These are phyloP conservation scores for Aphanomyces cochlioides DNA, from an alignment of 352 stramenopile species.

Conservation along the genomic window DNA sequence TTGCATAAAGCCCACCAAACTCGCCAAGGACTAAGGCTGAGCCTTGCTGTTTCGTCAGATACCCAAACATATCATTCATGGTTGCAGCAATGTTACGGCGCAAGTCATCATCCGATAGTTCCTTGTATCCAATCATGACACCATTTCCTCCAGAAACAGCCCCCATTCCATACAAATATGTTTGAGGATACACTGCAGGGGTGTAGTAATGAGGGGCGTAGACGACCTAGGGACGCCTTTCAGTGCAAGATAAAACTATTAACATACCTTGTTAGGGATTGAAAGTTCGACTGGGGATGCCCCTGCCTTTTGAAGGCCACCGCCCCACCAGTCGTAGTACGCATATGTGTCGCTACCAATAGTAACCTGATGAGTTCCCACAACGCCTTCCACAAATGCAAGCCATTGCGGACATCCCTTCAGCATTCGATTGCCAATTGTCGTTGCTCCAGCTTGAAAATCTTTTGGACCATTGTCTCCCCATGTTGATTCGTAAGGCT, in stretches of 20 bases:
- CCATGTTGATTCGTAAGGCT: slow-evolving; percentile 63
- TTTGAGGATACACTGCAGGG: slow-evolving; percentile 59
- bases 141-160: slow-evolving; percentile 38
- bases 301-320: slow-evolving; percentile 44
- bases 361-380: slow-evolving; percentile 44
- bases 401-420: slow-evolving; percentile 60
- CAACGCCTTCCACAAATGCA: slow-evolving; percentile 66
- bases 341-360: slow-evolving; percentile 37
- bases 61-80: slow-evolving; percentile 74
- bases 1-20: slow-evolving; percentile 39
- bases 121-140: slow-evolving; percentile 42
- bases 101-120: slow-evolving; percentile 51
- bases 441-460: slow-evolving; percentile 51
- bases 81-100: slow-evolving; percentile 53
- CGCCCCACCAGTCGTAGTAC: slow-evolving; percentile 73
- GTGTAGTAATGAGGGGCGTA: slow-evolving; percentile 76
- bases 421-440: slow-evolving; percentile 67
- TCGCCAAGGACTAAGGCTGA: slow-evolving; percentile 53
- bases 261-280: slow-evolving; percentile 43
- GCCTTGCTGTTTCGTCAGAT: slow-evolving; percentile 43
- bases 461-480: slow-evolving; percentile 39
- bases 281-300: slow-evolving; percentile 44
- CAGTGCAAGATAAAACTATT: too few relatives aligned
- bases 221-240: slow-evolving; percentile 45
- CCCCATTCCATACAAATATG: slow-evolving; percentile 54